phyloP scores from a whole-genome alignment of 2,329 filamentous ascomycete genomes.

The Colletotrichum sp. region DNA sequence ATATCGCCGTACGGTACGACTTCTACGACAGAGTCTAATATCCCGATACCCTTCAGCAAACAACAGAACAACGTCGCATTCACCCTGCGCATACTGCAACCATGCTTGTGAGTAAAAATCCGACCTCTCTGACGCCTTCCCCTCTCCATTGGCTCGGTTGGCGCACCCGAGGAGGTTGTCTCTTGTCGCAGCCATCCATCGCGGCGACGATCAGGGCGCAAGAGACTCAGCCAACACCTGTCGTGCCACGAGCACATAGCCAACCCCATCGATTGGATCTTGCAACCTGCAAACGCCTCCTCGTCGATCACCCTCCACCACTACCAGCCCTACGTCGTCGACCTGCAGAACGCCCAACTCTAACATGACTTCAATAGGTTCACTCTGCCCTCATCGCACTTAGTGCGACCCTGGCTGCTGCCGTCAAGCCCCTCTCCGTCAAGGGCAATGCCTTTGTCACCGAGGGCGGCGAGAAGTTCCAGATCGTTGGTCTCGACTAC shows the following conservation, averaged over 20 bases:
- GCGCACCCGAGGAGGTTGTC: neutral
- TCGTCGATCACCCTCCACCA: neutral
- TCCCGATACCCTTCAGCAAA: neutral
- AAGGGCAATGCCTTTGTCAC: slow-evolving; percentile 66
- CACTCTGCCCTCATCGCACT: slow-evolving; percentile 56
- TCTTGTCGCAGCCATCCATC: neutral
- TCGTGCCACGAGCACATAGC: neutral
- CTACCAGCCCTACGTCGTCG: neutral
- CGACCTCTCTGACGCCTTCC: neutral
- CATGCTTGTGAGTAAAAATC: slow-evolving; percentile 14
- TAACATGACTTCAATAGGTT: slow-evolving; percentile 27
- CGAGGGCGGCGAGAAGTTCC: slow-evolving; percentile 64
- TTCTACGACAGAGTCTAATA: neutral
- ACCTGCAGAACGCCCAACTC: neutral
- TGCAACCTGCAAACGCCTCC: neutral
- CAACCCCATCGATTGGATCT: neutral
- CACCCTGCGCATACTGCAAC: neutral
- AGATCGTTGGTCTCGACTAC: slow-evolving; percentile 72
- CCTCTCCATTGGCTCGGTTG: slow-evolving; percentile 1
- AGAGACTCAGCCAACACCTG: neutral
- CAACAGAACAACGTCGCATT: neutral
- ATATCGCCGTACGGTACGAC: neutral
- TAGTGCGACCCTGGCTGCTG: slow-evolving; percentile 56
- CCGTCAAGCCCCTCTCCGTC: slow-evolving; percentile 62
- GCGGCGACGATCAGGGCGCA: neutral